Evolutionary conservation across 768 basidiomycete species (phyloP), one percentile per base, ranked within the genome.

Genomic region (Trichaptum fuscoviolaceum): DNA sequence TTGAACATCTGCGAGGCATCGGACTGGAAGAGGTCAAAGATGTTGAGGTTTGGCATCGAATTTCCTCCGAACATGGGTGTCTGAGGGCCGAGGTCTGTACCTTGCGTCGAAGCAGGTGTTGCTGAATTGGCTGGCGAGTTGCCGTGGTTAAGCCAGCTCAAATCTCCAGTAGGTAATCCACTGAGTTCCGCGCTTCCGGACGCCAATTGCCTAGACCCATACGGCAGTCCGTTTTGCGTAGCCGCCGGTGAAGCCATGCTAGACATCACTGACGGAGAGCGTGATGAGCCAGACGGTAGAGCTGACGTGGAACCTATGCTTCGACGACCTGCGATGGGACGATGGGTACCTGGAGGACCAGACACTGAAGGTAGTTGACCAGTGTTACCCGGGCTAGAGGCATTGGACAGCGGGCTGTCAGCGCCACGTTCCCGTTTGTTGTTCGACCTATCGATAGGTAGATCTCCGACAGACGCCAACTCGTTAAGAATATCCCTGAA

Each of bases 401-500:
- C 30, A 18, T 66, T 18, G 10, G 71, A 65, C 0, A 69, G 61
- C 2, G 85, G 81, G 68, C 80, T 83, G 64, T 88, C 87, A 1
- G 83, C 77, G 65, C 85, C 86, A 52, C 89, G 79, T 62, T 87
- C 87, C 20, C 90, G 87, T 67, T 92, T 91, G 68, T 84, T 81
- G 18, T 75, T 80, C 4, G 81, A 71, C 62, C 83, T 80, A 1
- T 90, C 90, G 6, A 91, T 79, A 0, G 89, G 90, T 0, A 91
- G 79, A 25, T 91, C 88, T 1, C 90, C 89, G 4, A 87, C 88
- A 0, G 83, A 87, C 3, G 90, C 88, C 0, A 92, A 78, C 69
- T 92, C 89, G 69, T 85, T 90, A 23, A 91, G 75, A 57, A 92
- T 83, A 70, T 91, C 89, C 89, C 90, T 90, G 67, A 59, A 52